These are phyloP conservation scores for Aureobasidium sp. DNA, from an alignment of 2,329 filamentous ascomycete species.

Conservation along the genomic window DNA sequence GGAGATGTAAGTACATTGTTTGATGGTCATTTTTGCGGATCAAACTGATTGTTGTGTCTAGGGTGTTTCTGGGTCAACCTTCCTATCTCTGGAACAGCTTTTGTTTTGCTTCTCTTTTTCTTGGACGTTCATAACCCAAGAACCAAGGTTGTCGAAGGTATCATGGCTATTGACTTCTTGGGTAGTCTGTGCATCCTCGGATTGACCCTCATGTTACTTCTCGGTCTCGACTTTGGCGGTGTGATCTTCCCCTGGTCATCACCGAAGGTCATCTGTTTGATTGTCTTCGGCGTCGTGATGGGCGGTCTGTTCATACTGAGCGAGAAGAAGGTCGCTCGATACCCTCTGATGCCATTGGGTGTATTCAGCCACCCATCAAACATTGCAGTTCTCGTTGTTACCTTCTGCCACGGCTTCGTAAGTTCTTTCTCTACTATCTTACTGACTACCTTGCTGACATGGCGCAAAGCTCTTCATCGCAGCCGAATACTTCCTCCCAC, in stretches of 20 bases:
- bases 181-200: constrained; percentile 44
- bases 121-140: constrained; percentile 48
- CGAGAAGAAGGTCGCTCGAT: constrained; percentile 55
- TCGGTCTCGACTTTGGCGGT: constrained; percentile 48
- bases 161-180: constrained; percentile 47
- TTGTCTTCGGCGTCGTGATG: constrained; percentile 43
- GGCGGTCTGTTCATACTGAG: constrained; percentile 48
- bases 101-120: constrained; percentile 42
- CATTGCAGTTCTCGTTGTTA: constrained; percentile 46
- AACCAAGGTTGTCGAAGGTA: constrained; percentile 39
- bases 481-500: constrained; percentile 61
- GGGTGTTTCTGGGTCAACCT: constrained; percentile 45
- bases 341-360: constrained; percentile 60
- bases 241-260: constrained; percentile 45
- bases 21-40: neutral
- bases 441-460: neutral
- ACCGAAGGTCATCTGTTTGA: constrained; percentile 46
- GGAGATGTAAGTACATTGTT: constrained; percentile 19
- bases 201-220: constrained; percentile 43
- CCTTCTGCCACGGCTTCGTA: constrained; percentile 40
- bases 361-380: constrained; percentile 52
- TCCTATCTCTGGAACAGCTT: constrained; percentile 41
- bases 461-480: constrained; percentile 45
- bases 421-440: neutral
- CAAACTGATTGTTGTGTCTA: neutral